Base-by-base conservation (phyloP, 352 stramenopile genomes). In the Pythium sp. region DNA sequence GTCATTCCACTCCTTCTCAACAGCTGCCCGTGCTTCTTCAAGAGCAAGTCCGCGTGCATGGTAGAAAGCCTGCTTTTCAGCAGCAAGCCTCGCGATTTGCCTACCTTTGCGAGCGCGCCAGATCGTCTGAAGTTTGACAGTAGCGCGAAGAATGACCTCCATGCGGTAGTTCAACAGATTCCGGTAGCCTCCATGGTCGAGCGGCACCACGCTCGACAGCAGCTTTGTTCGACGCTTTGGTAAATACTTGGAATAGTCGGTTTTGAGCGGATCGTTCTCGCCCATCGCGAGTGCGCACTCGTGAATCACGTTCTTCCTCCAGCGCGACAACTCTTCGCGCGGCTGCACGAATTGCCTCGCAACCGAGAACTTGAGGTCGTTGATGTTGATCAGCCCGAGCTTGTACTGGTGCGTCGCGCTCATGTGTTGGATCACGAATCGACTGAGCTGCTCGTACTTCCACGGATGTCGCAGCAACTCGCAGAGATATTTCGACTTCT, bases 171-270 rank as follows among this genome's bases (percentile, higher is more conserved):
- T 72, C 1, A 93, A 57, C 20, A 97, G 70, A 64, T 97, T 97
- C 4, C 82, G 82, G 63, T 97, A 95, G 9, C 88, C 84, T 14
- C 89, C 92, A 68, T 98, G 92, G 67, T 95, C 83, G 30, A 98
- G 71, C 8, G 91, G 89, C 8, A 97, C 84, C 3, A 97, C 90
- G 49, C 95, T 94, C 5, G 87, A 97, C 9, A 95, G 65, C 22
- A 93, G 53, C 56, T 89, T 90, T 1, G 76, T 72, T 47, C 80
- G 73, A 4, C 87, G 78, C 62, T 90, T 90, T 18, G 79, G 80
- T 1, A 98, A 67, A 46, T 98, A 98, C 69, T 93, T 95, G 12
- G 87, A 94, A 70, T 98, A 98, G 69, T 98, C 91, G 1, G 91
- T 87, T 73, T 98, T 98, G 12, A 97, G 71, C 0, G 92, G 90